Base-by-base conservation (phyloP, 2,329 filamentous ascomycete species). In the Spiromastix sp. region DNA sequence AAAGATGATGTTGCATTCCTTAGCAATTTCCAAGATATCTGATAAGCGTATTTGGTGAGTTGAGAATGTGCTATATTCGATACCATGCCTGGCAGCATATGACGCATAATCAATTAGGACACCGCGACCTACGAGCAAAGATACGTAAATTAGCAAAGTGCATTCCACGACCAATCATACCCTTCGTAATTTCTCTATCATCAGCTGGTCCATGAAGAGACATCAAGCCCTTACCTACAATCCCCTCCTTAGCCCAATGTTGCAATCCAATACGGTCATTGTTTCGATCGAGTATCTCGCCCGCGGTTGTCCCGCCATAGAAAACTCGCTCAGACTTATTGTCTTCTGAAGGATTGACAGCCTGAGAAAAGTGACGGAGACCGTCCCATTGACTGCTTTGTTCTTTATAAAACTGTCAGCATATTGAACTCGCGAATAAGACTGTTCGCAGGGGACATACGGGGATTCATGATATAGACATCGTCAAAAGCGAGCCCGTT, bases 381-480 rank as follows among this genome's bases (percentile, higher is more conserved):
- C 67, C 67, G 47, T 71, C 67, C 67, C 68, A 71, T 40, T 71
- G 67, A 34, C 62, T 67, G 30, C 63, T 67, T 44, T 68, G 64
- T 40, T 70, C 53, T 56, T 30, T 37, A 19, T 20, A 30, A 13
- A 21, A 5, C n/a, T 8, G 29, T 39, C 21, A 39, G 26, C 11
- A 11, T 29, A 22, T 46, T 50, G 15, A 17, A n/a, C 11, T 24
- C 24, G n/a, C 12, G 15, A 32, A 29, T 11, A 31, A 24, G 17
- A 22, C 13, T 19, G n/a, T 12, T 13, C 22, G 15, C 13, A 1
- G 5, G 15, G 45, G 28, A 47, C 56, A 34, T 48, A 62, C 59
- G 67, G 4, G 67, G 66, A 41, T 71, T 70, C 51, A 71, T 61
- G 9, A 57, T 58, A 44, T 68, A 71, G 12, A 68, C 52, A 40